A percentile compares a stretch with the other conserved stretches of the same genome.
Evolutionary conservation across 2,329 filamentous ascomycete species (phyloP).

Genomic region (Fusarium papillatum): DNA sequence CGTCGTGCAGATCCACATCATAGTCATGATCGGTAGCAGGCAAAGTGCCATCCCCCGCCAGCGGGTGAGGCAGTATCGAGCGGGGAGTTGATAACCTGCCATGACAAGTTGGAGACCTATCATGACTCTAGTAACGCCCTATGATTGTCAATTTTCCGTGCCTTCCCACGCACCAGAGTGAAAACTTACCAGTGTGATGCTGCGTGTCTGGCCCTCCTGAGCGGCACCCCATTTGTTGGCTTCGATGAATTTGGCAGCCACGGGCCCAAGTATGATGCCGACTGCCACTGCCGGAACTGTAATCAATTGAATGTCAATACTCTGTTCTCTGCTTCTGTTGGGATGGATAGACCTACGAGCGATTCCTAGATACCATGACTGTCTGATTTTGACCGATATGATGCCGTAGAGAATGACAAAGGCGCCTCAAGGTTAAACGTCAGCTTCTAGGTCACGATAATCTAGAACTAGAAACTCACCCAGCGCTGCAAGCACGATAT

Average conservation of each 20-base stretch:
- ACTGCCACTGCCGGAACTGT: conserved; percentile 67
- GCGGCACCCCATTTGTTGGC: conserved; percentile 46
- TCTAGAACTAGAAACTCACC: conserved; percentile 50
- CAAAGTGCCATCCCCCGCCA: conserved; percentile 68
- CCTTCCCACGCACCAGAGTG: not conserved
- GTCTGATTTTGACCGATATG: conserved; percentile 66
- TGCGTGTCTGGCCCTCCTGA: conserved; percentile 47
- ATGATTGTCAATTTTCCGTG: not conserved
- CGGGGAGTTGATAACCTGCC: conserved; percentile 72
- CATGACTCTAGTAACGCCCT: conserved; percentile 67
- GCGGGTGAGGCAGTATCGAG: conserved; percentile 62
- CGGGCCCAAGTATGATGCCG: conserved; percentile 67
- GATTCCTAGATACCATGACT: conserved; percentile 66
- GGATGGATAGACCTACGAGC: conserved; percentile 62
- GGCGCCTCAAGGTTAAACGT: conserved; percentile 51
- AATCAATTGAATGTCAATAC: conserved; percentile 3
- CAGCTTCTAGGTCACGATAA: conserved; percentile 65
- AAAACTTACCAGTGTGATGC: conserved; percentile 54
- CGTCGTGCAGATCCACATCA: conserved; percentile 72
- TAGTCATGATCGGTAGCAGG: conserved; percentile 70
- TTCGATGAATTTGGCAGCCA: conserved; percentile 66
- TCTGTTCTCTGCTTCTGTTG: not conserved
- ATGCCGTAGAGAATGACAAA: conserved; percentile 64
- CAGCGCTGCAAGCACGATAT: not conserved
- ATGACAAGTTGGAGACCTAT: conserved; percentile 74